Evolutionary conservation across 1,284 basidiomycete genomes (phyloP), one percentile per base, ranked within the genome.

Genomic region (Neonothopanus nambi): DNA sequence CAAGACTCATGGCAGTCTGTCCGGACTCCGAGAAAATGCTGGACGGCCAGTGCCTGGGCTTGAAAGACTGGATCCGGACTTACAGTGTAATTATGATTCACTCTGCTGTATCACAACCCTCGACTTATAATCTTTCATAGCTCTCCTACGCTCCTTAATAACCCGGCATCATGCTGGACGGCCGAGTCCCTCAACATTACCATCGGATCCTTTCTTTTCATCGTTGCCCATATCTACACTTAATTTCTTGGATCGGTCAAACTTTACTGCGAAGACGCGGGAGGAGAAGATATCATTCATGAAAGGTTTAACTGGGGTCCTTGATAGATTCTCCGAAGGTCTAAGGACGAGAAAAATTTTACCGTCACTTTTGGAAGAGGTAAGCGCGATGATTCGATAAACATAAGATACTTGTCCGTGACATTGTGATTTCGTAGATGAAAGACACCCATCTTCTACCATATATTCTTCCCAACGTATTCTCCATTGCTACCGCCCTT

Each of bases 381-480:
- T 93, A 55, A 55, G 79, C 30, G 13, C 18, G 13, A 30, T 7
- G 18, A 30, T 23, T 18, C 36, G 57, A 13, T n/a, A 39, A 20
- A 30, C 5, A 28, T 33, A 13, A 46, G n/a, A 36, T 40, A 43
- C 44, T 36, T 13, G 15, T 23, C 37, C 17, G n/a, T 40, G 6
- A 18, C 20, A 9, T 41, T 6, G 23, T 3, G 11, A 42, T 17
- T 33, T 33, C 11, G 17, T 59, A 93, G 89, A 95, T 96, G 93
- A 97, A 95, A 80, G 93, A 97, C 65, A 84, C 81, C 3, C 85
- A 93, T 61, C 79, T 98, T 1, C 72, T 99, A 46, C 96, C 97
- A 1, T 97, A 97, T 68, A 91, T 99, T 57, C 76, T 99, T n/a
- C 96, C 96, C 1, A 98, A 98, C 68, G 90, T 98, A n/a, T 97